Conservation (phyloP, 805 yeast genomes). For the Scheffersomyces spartinae region DNA sequence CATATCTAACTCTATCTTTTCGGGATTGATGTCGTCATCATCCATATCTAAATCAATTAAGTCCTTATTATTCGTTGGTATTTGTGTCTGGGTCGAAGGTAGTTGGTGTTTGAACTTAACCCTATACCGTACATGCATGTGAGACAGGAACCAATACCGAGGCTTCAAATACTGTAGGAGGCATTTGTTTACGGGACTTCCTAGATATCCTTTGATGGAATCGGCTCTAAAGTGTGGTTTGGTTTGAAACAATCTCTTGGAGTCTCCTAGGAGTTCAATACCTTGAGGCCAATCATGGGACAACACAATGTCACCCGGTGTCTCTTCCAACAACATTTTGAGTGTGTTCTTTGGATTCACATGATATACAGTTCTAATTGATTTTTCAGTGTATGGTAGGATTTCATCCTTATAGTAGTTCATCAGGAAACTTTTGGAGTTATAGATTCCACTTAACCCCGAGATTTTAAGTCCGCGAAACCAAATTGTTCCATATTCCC, state of each 20-base stretch:
- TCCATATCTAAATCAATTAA: conserved; percentile 14
- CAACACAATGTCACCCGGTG: conserved; percentile 42
- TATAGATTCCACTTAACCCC: conserved; percentile 80
- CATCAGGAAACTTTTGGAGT: conserved; percentile 34
- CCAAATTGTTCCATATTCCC: conserved; percentile 65
- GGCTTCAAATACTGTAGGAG: conserved; percentile 51
- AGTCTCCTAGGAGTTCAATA: conserved; percentile 54
- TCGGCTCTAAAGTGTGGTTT: conserved; percentile 68
- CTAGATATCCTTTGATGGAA: conserved; percentile 46
- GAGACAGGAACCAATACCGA: conserved; percentile 76
- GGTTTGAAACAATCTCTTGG: conserved; percentile 30
- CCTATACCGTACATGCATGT: conserved; percentile 64
- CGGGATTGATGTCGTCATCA: conserved; percentile 7
- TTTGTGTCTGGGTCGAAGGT: too few species aligned
- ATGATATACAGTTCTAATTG: conserved; percentile 59
- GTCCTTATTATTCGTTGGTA: conserved; percentile 5
- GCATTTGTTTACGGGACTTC: conserved; percentile 56
- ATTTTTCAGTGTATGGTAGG: conserved; percentile 36
- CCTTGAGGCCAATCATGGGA: conserved; percentile 95
- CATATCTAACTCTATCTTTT: conserved; percentile 24
- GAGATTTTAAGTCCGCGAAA: conserved; percentile 66
- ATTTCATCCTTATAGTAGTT: conserved; percentile 28
- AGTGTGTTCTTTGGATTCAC: conserved; percentile 52
- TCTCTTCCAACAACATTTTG: conserved; percentile 29
- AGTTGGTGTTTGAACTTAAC: conserved; percentile 43